Evolutionary conservation across 768 basidiomycete genomes (phyloP).

Genomic region (Leccinum variicolor): DNA sequence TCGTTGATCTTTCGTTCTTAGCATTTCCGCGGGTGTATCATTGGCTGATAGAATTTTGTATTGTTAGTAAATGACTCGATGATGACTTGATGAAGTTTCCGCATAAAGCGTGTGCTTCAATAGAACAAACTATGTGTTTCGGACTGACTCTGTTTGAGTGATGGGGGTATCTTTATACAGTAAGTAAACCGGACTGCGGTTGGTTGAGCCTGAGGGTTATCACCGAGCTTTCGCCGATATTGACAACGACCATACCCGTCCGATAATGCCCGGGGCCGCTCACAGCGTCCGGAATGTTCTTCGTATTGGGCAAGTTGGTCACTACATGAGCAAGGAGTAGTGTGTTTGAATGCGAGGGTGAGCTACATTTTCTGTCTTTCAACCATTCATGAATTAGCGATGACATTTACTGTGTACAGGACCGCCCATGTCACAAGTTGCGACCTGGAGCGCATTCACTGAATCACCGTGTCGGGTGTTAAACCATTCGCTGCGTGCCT

Average conservation of each 20-base stretch:
- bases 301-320: no score
- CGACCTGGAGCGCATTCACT: no score
- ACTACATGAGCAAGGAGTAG: no score
- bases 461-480: no score
- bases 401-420: no score
- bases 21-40: slow-evolving; percentile 15
- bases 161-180: no score
- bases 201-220: not conserved
- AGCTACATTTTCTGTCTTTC: not conserved
- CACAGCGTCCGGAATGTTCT: not conserved
- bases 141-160: no score
- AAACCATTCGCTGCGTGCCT: no score
- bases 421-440: no score
- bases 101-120: not conserved
- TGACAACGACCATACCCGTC: not conserved
- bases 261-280: not conserved
- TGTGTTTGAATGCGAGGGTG: no score
- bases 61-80: slow-evolving; percentile 10
- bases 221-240: not conserved
- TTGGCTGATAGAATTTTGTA: slow-evolving; percentile 25
- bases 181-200: no score
- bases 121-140: not conserved
- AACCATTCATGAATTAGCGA: no score
- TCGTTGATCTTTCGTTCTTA: not conserved
- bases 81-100: not conserved